Conservation (phyloP, 2,329 filamentous ascomycete species). For the Septoria linicola region DNA sequence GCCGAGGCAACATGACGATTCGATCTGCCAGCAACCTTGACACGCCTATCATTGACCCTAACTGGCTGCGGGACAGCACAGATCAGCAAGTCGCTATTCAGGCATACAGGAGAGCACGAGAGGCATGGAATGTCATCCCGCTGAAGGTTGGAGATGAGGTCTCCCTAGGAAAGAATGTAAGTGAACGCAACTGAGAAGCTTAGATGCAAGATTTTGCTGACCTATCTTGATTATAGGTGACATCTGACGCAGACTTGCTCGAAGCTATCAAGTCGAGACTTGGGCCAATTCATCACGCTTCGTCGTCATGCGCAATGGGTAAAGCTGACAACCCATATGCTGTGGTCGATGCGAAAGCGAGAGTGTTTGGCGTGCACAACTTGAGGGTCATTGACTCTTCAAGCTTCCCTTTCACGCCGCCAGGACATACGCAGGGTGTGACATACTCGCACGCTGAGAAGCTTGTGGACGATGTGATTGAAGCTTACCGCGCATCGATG, state of each 20-base stretch:
- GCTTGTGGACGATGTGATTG: slow-evolving; percentile 23
- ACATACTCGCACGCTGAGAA: slow-evolving; percentile 26
- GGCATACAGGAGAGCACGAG: slow-evolving; percentile 36
- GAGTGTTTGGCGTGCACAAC: slow-evolving; percentile 41
- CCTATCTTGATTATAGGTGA: too few species aligned
- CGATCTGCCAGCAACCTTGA: slow-evolving; percentile 30
- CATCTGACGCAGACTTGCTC: slow-evolving; percentile 49
- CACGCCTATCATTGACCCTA: slow-evolving; percentile 39
- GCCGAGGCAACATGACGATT: slow-evolving; percentile 41
- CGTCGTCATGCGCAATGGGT: slow-evolving; percentile 26
- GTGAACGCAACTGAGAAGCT: too few species aligned
- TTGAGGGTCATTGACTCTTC: slow-evolving; percentile 43
- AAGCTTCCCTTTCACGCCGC: slow-evolving; percentile 38
- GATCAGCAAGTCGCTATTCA: slow-evolving; percentile 40
- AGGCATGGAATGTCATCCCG: slow-evolving; percentile 29
- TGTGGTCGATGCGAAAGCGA: slow-evolving; percentile 41
- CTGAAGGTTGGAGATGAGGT: slow-evolving; percentile 40
- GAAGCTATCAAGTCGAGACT: slow-evolving; percentile 30
- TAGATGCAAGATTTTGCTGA: too few species aligned
- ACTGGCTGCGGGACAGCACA: slow-evolving; percentile 38
- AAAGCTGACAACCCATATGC: slow-evolving; percentile 36
- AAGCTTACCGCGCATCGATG: neutral
- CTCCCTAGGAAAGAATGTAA: slow-evolving; percentile 41
- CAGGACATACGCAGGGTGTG: slow-evolving; percentile 37
- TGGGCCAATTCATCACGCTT: slow-evolving; percentile 22